Percentiles rank a stretch among this genome's conserved stretches.
These are phyloP conservation scores for Lodderomyces elongisporus DNA, from an alignment of 1,139 yeast species.

Conservation along the genomic window DNA sequence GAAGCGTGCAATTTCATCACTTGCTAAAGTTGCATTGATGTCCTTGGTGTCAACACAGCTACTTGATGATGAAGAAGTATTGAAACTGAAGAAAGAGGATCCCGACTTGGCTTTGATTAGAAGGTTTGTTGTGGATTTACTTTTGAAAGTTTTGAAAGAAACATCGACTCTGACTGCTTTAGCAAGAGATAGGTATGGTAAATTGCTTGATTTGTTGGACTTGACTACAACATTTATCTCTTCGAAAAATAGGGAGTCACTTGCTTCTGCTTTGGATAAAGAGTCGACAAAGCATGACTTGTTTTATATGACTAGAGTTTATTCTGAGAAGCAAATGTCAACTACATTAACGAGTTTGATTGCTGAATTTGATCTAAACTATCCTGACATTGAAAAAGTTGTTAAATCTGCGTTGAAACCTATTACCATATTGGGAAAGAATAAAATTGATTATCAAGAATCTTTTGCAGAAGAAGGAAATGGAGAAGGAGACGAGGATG, in stretches of 20 bases:
- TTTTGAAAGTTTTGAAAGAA: conserved; percentile 61
- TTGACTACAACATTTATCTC: conserved; percentile 43
- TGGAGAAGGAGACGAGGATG: conserved; percentile 50
- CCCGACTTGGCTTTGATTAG: conserved; percentile 69
- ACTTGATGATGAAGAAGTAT: conserved; percentile 35
- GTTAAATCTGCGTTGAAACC: conserved; percentile 57
- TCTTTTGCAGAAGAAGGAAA: conserved; percentile 39
- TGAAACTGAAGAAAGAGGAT: conserved; percentile 41
- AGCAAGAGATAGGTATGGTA: conserved; percentile 41
- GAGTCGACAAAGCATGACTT: conserved; percentile 52
- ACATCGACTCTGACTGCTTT: conserved; percentile 23
- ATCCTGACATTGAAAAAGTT: conserved; percentile 59
- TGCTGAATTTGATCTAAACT: conserved; percentile 65
- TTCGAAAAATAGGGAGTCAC: conserved; percentile 36
- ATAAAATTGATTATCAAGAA: conserved; percentile 55
- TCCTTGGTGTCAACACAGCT: conserved; percentile 56
- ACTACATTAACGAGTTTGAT: conserved; percentile 51
- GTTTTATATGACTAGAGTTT: conserved; percentile 54
- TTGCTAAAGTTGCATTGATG: conserved; percentile 50
- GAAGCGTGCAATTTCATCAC: conserved; percentile 41
- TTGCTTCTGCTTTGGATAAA: conserved; percentile 43
- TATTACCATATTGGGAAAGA: conserved; percentile 56
- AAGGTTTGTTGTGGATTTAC: conserved; percentile 65
- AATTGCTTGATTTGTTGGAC: conserved; percentile 54
- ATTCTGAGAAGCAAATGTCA: conserved; percentile 65